Evolutionary conservation across 768 basidiomycete species (phyloP).

Genomic region (Auricularia sp.): DNA sequence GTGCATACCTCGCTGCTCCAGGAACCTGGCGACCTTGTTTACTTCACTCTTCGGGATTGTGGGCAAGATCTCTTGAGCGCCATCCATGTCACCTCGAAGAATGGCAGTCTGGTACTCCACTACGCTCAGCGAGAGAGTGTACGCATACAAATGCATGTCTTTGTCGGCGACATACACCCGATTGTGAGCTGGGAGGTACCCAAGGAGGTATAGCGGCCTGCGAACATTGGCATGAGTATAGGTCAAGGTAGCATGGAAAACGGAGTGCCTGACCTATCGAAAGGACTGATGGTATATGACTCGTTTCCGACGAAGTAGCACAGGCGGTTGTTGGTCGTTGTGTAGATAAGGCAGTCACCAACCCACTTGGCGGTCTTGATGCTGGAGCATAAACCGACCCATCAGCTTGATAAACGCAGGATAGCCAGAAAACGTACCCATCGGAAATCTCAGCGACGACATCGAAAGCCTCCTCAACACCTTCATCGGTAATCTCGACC

Average conservation of each 20-base stretch:
- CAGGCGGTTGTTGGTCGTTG: slow-evolving; percentile 75
- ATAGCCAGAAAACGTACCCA: slow-evolving; percentile 34
- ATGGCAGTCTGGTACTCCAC: slow-evolving; percentile 97
- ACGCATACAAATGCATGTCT: slow-evolving; percentile 76
- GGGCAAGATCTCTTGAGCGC: slow-evolving; percentile 72
- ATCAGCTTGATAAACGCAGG: slow-evolving; percentile 13
- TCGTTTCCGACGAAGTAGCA: slow-evolving; percentile 93
- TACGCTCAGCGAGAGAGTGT: slow-evolving; percentile 71
- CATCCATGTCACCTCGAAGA: slow-evolving; percentile 81
- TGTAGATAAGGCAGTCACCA: slow-evolving; percentile 97
- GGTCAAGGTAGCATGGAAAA: slow-evolving; percentile 55
- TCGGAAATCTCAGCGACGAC: slow-evolving; percentile 83
- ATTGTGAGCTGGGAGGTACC: slow-evolving; percentile 89
- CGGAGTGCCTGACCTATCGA: slow-evolving; percentile 93
- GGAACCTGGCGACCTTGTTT: slow-evolving; percentile 88
- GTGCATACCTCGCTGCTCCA: slow-evolving; percentile 77
- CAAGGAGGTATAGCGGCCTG: slow-evolving; percentile 82
- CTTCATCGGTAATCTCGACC: too few species aligned
- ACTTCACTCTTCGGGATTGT: slow-evolving; percentile 79
- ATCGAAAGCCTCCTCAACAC: slow-evolving; percentile 95
- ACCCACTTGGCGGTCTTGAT: slow-evolving; percentile 96
- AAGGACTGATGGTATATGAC: slow-evolving; percentile 82
- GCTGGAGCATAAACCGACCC: slow-evolving; percentile 35
- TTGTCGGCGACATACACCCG: slow-evolving; percentile 96
- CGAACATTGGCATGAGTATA: too few species aligned